phyloP scores from a whole-genome alignment of 441 rosid species.

The Gossypium trilobum region DNA sequence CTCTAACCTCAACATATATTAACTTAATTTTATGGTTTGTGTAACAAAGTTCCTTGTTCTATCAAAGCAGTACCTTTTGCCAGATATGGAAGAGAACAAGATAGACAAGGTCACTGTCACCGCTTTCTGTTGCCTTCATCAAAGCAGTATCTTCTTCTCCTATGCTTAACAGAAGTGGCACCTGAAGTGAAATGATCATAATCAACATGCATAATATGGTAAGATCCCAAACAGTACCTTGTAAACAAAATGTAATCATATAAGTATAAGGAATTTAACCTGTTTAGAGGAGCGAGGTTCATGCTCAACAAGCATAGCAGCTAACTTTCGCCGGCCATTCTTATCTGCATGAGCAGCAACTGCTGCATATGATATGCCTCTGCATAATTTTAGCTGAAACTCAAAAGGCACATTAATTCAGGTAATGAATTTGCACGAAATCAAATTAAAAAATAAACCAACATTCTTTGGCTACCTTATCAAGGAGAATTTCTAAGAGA shows the following conservation, averaged over 20 bases:
- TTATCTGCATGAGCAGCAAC: slow-evolving; percentile 98
- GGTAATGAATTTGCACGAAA: slow-evolving; percentile 10
- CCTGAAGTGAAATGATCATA: slow-evolving; percentile 35
- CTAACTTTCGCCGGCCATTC: slow-evolving; percentile 79
- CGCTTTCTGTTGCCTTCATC: slow-evolving; percentile 87
- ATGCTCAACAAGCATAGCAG: slow-evolving; percentile 92
- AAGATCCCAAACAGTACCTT: neutral
- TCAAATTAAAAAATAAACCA: slow-evolving; percentile 1
- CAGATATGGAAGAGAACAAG: slow-evolving; percentile 92
- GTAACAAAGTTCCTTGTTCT: neutral
- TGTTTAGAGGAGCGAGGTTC: slow-evolving; percentile 95
- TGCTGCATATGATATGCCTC: slow-evolving; percentile 92
- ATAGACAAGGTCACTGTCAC: slow-evolving; percentile 89
- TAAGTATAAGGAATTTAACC: slow-evolving; percentile 27
- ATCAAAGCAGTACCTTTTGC: slow-evolving; percentile 56
- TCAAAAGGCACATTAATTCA: slow-evolving; percentile 21
- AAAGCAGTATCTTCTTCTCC: slow-evolving; percentile 96
- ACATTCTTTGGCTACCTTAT: slow-evolving; percentile 49
- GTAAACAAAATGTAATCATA: neutral
- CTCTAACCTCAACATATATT: neutral
- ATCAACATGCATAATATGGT: neutral
- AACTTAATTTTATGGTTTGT: neutral
- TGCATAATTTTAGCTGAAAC: slow-evolving; percentile 78
- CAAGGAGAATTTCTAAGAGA: slow-evolving; percentile 84
- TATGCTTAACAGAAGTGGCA: slow-evolving; percentile 87